Conservation (phyloP, 2,329 filamentous ascomycete genomes). For the Aspergillus fischeri region DNA sequence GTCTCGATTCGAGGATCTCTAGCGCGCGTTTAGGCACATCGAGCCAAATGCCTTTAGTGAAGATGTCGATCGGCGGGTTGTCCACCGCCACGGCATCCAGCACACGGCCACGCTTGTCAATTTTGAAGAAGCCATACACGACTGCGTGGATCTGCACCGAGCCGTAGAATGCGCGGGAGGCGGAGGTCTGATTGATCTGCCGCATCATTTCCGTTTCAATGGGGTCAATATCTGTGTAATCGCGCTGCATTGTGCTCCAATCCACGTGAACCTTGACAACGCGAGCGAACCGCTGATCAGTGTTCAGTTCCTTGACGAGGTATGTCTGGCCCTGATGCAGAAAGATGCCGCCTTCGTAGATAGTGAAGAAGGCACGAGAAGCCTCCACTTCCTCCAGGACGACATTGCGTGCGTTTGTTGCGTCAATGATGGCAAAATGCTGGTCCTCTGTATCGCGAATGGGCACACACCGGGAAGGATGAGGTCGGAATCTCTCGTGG, state of each 20-base stretch:
- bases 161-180: constrained; percentile 76
- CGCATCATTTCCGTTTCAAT: constrained; percentile 87
- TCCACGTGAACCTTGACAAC: constrained; percentile 88
- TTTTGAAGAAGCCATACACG: constrained; percentile 95
- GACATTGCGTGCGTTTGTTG: constrained; percentile 70
- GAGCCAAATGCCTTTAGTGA: constrained; percentile 91
- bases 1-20: constrained; percentile 67
- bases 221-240: constrained; percentile 91
- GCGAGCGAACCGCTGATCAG: constrained; percentile 74
- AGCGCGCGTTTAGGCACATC: constrained; percentile 79
- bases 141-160: constrained; percentile 79
- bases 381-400: constrained; percentile 96
- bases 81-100: constrained; percentile 90
- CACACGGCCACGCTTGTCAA: constrained; percentile 80
- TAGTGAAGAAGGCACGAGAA: constrained; percentile 87
- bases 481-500: constrained; percentile 79
- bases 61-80: constrained; percentile 82
- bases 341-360: constrained; percentile 97
- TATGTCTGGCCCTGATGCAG: constrained; percentile 94
- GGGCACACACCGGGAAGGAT: constrained; percentile 75
- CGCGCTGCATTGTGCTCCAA: constrained; percentile 89
- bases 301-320: constrained; percentile 81
- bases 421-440: constrained; percentile 92
- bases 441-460: constrained; percentile 87
- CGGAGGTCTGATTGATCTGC: constrained; percentile 54